Conservation (phyloP, 192 early-diverging fungal species). For the Gigaspora rosea region DNA sequence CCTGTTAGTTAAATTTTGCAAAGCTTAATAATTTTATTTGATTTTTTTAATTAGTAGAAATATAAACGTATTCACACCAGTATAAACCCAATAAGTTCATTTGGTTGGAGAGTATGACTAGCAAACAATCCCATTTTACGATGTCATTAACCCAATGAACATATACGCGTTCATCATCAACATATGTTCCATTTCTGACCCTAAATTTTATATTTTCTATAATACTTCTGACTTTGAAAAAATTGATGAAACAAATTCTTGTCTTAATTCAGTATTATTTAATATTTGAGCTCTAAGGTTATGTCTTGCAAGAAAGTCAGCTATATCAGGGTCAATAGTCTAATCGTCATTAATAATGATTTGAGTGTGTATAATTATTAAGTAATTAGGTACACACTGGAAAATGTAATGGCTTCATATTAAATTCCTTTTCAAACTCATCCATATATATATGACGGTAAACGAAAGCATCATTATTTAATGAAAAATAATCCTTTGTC, state of each 20-base stretch:
- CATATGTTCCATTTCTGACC: slow-evolving; percentile 20
- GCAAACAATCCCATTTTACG: slow-evolving; percentile 29
- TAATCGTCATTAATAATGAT: too few species aligned
- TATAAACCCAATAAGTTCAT: slow-evolving; percentile 21
- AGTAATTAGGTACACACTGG: neutral
- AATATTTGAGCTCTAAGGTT: neutral
- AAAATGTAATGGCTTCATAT: slow-evolving; percentile 19
- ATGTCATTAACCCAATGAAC: slow-evolving; percentile 29
- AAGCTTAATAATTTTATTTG: neutral
- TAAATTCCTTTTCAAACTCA: slow-evolving; percentile 24
- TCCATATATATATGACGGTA: slow-evolving; percentile 26
- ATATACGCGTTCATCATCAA: slow-evolving; percentile 28
- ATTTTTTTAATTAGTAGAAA: neutral
- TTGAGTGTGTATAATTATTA: neutral
- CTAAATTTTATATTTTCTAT: slow-evolving; percentile 1
- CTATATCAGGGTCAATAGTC: neutral
- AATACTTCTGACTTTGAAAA: neutral
- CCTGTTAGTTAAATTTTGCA: slow-evolving; percentile 1
- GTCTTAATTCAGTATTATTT: neutral
- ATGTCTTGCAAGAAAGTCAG: neutral
- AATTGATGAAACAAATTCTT: neutral
- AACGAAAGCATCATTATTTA: slow-evolving; percentile 24
- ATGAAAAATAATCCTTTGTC: neutral
- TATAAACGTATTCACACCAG: slow-evolving; percentile 1
- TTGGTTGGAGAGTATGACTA: neutral